A percentile compares a stretch with the other conserved stretches of the same genome.
Conservation (phyloP, 345 rosid genomes). For the Arabidopsis arenosa region DNA sequence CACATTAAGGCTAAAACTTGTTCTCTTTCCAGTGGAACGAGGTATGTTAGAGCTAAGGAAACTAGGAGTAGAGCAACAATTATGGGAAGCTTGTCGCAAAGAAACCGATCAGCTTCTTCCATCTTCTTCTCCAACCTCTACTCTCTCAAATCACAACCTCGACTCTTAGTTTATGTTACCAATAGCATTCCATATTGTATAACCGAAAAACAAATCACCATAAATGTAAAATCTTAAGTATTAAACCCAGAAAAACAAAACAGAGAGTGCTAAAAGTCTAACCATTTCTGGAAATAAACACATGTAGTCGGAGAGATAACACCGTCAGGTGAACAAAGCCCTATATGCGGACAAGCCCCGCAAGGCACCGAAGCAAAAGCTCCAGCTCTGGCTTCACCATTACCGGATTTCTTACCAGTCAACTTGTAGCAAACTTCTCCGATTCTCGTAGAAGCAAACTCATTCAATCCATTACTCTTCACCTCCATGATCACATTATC, state of each 20-base stretch:
- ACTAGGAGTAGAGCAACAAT: slow-evolving; percentile 81
- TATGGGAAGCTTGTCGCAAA: slow-evolving; percentile 91
- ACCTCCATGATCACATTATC: slow-evolving; percentile 67
- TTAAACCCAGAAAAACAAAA: neutral
- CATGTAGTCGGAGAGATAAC: slow-evolving; percentile 68
- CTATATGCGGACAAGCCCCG: slow-evolving; percentile 74
- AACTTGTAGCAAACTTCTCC: slow-evolving; percentile 63
- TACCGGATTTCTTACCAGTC: slow-evolving; percentile 37
- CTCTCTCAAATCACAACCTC: slow-evolving; percentile 30
- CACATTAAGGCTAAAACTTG: neutral
- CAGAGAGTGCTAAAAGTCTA: slow-evolving; percentile 56
- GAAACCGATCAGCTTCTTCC: slow-evolving; percentile 54
- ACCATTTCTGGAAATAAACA: slow-evolving; percentile 69
- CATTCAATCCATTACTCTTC: slow-evolving; percentile 66
- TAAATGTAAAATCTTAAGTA: slow-evolving; percentile 10
- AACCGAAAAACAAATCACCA: slow-evolving; percentile 4
- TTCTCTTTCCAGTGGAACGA: slow-evolving; percentile 63
- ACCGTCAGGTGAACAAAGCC: slow-evolving; percentile 70
- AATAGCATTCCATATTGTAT: neutral
- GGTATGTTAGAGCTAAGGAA: slow-evolving; percentile 80
- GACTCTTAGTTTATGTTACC: slow-evolving; percentile 7
- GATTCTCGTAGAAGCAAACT: slow-evolving; percentile 46
- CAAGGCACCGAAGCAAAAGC: slow-evolving; percentile 81
- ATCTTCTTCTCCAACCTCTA: slow-evolving; percentile 41
- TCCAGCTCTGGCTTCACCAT: slow-evolving; percentile 53